Evolutionary conservation across 805 yeast species (phyloP).

Genomic region (Kluyveromyces lactis): DNA sequence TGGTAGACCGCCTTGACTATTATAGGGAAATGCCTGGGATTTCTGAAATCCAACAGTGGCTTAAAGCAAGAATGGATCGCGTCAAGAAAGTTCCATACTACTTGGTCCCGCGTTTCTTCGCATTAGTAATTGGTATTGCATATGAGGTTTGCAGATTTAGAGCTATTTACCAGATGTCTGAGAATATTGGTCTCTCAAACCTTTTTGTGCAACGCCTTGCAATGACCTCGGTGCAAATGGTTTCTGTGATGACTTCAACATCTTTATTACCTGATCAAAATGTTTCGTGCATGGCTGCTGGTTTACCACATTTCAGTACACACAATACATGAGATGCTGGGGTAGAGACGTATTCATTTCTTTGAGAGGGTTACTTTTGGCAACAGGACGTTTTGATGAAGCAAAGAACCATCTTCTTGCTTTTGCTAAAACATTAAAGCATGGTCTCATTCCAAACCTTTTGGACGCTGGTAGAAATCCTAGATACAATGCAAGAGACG

Average conservation of each 20-base stretch:
- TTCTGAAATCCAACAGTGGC: conserved; percentile 57
- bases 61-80: conserved; percentile 52
- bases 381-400: conserved; percentile 69
- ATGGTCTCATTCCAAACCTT: conserved; percentile 89
- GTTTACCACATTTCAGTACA: conserved; percentile 87
- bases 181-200: conserved; percentile 50
- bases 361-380: conserved; percentile 69
- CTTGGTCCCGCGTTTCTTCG: conserved; percentile 80
- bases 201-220: conserved; percentile 74
- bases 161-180: conserved; percentile 50
- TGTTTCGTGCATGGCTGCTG: conserved; percentile 85
- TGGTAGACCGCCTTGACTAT: conserved; percentile 51
- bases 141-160: conserved; percentile 73
- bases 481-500: conserved; percentile 92
- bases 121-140: conserved; percentile 70
- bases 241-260: conserved; percentile 63
- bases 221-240: conserved; percentile 79
- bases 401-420: conserved; percentile 77
- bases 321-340: conserved; percentile 94
- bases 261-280: conserved; percentile 58
- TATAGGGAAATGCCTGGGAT: conserved; percentile 43
- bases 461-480: conserved; percentile 92
- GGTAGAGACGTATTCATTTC: conserved; percentile 94
- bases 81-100: conserved; percentile 66
- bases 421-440: conserved; percentile 86